These are phyloP conservation scores for Geotrichum fermentans DNA, from an alignment of 1,139 yeast species.

Conservation along the genomic window DNA sequence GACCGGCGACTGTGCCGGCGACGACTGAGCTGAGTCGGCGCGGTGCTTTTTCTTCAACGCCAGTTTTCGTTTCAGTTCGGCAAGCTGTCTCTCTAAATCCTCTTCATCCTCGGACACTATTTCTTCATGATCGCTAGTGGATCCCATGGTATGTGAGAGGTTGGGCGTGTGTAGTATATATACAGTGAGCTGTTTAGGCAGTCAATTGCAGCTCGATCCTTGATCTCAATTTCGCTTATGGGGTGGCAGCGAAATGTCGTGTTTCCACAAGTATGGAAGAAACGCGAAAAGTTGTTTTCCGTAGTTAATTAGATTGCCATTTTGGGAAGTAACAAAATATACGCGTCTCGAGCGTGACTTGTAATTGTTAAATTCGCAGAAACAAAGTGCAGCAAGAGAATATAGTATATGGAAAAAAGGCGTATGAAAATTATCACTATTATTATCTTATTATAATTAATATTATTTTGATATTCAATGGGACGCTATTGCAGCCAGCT, in stretches of 20 bases:
- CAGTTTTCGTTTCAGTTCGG: conserved; percentile 8
- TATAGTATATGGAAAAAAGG: neutral
- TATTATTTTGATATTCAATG: no score
- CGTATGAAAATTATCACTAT: no score
- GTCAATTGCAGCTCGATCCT: no score
- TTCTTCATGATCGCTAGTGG: conserved; percentile 2
- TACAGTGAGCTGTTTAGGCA: no score
- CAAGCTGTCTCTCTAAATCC: conserved; percentile 10
- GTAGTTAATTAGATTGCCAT: neutral
- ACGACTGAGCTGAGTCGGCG: neutral
- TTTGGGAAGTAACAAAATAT: no score
- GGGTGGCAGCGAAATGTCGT: neutral
- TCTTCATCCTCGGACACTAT: conserved; percentile 10
- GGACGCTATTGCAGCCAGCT: no score
- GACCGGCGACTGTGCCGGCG: conserved; percentile 1
- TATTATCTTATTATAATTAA: no score
- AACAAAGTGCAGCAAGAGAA: neutral
- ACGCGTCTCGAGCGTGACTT: no score
- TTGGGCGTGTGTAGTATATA: neutral
- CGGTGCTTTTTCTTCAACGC: neutral
- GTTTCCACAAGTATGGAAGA: neutral
- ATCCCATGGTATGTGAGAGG: neutral
- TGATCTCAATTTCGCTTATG: neutral
- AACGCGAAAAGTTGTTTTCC: neutral
- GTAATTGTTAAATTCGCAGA: no score